Evolutionary conservation across 805 yeast species (phyloP).

Genomic region (Zygosaccharomyces rouxii): DNA sequence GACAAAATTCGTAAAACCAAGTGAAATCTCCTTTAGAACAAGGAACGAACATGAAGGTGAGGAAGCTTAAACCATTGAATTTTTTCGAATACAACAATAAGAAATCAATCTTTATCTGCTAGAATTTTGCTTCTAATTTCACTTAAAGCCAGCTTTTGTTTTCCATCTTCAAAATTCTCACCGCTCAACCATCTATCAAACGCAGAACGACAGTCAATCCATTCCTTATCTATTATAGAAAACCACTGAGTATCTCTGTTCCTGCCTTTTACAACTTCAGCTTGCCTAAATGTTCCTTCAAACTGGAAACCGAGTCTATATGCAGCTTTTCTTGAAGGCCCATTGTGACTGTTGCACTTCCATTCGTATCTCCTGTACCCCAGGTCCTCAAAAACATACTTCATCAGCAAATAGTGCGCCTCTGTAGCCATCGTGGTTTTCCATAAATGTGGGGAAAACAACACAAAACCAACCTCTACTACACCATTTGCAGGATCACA

Average conservation of each 20-base stretch:
- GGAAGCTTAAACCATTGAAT: background rate
- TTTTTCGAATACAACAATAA: background rate
- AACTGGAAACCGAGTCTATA: slow-evolving; percentile 31
- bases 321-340: slow-evolving; percentile 33
- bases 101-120: background rate
- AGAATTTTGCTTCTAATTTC: slow-evolving; percentile 3
- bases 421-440: slow-evolving; percentile 33
- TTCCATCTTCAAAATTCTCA: slow-evolving; percentile 23
- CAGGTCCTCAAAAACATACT: slow-evolving; percentile 28
- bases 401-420: slow-evolving; percentile 30
- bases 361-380: slow-evolving; percentile 35
- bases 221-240: slow-evolving; percentile 32
- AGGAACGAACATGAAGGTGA: background rate
- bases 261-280: slow-evolving; percentile 27
- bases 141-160: slow-evolving; percentile 5
- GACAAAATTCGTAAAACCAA: slow-evolving; percentile 40
- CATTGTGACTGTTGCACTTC: slow-evolving; percentile 35
- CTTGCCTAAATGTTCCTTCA: slow-evolving; percentile 34
- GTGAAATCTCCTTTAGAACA: slow-evolving; percentile 26
- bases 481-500: slow-evolving; percentile 28
- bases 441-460: slow-evolving; percentile 19
- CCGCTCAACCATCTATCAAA: slow-evolving; percentile 27
- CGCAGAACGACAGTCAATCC: slow-evolving; percentile 24
- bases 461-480: slow-evolving; percentile 31
- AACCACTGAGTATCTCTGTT: slow-evolving; percentile 35